These are phyloP conservation scores for Daldinia sp. DNA, from an alignment of 2,329 filamentous ascomycete genomes.

Conservation along the genomic window DNA sequence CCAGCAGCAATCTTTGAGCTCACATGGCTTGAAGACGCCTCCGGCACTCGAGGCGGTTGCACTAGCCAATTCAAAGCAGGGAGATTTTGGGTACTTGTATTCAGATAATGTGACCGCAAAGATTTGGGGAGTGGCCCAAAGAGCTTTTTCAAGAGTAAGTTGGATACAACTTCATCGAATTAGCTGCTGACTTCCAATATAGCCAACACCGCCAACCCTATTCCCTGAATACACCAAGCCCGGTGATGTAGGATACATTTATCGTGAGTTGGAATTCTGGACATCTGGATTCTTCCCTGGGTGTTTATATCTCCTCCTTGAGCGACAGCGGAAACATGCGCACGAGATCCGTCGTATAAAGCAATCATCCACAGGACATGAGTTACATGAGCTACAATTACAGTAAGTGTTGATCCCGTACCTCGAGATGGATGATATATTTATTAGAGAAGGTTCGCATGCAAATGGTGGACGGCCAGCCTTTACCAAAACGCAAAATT, in stretches of 20 bases:
- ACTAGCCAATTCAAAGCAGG: background rate
- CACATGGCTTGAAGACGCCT: background rate
- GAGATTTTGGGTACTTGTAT: background rate
- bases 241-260: constrained; percentile 54
- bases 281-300: constrained; percentile 64
- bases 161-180: background rate
- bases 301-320: constrained; percentile 57
- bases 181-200: background rate
- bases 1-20: background rate
- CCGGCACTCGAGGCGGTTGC: background rate
- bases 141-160: background rate
- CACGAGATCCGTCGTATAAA: constrained; percentile 11
- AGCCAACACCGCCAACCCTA: background rate
- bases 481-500: constrained; percentile 29
- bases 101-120: background rate
- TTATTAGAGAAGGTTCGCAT: background rate
- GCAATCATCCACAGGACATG: background rate
- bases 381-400: background rate
- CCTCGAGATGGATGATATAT: background rate
- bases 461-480: background rate
- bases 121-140: constrained; percentile 1
- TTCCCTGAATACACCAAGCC: constrained; percentile 23
- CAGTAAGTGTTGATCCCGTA: background rate
- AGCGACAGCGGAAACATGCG: constrained; percentile 50
- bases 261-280: constrained; percentile 59